Percentiles rank a stretch among this genome's conserved stretches.
These are phyloP conservation scores for Chaetomium globosum DNA, from an alignment of 2,329 filamentous ascomycete genomes.

Conservation along the genomic window DNA sequence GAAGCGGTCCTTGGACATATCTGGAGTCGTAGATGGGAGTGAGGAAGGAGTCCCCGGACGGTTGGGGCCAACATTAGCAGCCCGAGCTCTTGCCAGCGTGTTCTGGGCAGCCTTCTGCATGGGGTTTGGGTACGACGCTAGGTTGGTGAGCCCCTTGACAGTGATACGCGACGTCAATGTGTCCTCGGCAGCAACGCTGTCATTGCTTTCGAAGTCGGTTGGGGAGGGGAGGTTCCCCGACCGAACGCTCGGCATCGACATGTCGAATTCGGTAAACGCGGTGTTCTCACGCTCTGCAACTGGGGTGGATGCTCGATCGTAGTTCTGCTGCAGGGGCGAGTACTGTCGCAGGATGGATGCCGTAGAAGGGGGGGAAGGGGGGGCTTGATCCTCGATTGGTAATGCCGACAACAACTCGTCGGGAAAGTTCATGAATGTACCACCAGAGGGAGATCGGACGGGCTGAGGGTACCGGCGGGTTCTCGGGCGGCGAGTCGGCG, in stretches of 20 bases:
- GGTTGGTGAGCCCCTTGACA: constrained; percentile 55
- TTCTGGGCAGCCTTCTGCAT: constrained; percentile 56
- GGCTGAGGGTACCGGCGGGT: constrained; percentile 46
- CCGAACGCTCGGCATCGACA: constrained; percentile 38
- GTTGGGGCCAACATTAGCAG: constrained; percentile 30
- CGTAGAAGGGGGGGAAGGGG: constrained; percentile 34
- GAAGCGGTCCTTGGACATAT: constrained; percentile 27
- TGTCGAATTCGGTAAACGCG: constrained; percentile 1
- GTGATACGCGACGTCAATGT: constrained; percentile 42
- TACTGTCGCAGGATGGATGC: constrained; percentile 46
- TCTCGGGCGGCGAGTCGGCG: constrained; percentile 55
- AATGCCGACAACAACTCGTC: constrained; percentile 45
- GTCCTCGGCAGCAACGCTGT: constrained; percentile 39
- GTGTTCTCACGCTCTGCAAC: constrained; percentile 20
- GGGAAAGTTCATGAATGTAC: constrained; percentile 44
- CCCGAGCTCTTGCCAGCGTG: constrained; percentile 42
- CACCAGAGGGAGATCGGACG: constrained; percentile 35
- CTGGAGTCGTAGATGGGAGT: constrained; percentile 24
- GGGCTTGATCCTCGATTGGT: constrained; percentile 40
- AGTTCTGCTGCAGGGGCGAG: constrained; percentile 57
- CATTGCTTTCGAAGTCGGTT: constrained; percentile 36
- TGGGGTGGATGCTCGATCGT: constrained; percentile 55
- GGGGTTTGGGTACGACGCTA: constrained; percentile 60
- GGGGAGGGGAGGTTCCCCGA: constrained; percentile 37
- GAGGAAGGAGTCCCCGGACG: constrained; percentile 29